Base-by-base conservation (phyloP, 2,329 filamentous ascomycete species). In the Calycina marina region DNA sequence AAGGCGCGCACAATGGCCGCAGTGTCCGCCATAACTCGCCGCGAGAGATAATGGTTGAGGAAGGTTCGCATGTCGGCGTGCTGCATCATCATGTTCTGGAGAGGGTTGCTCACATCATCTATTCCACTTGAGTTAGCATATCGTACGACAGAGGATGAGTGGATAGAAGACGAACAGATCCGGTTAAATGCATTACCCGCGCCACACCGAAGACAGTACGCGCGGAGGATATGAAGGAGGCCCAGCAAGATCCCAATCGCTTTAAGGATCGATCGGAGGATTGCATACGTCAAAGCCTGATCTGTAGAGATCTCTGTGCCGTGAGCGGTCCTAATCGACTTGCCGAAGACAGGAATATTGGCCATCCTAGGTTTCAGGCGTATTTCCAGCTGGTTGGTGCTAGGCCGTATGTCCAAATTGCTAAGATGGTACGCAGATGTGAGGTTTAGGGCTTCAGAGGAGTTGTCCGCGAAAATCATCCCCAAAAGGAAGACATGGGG, bases 401-500 rank as follows among this genome's bases (percentile, higher is more conserved):
- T 37, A 32, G 39, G 40, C 31, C 39, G 32, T 30, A 54, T 54
- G 32, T 49, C 29, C 25, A 54, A 40, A 25, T 37, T 30, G 27
- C 35, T 44, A 5, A 53, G 22, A 9, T 33, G 11, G 11, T 43
- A 14, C 5, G 39, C 37, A n/a, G 34, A 48, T 25, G 28, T 48
- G 14, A 53, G 41, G 34, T 29, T 47, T 4, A 30, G 34, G 9
- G 46, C 45, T 4, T 33, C 12, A 30, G 52, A 53, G 1, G 42
- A 44, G 29, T 37, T 30, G 31, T 52, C 34, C 12, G 39, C 32
- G 38, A 53, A 49, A 20, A 50, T 38, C 25, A 52, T 47, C 14
- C 48, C 44, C 6, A 56, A 35, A 18, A 58, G 44, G 31, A 49
- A 52, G 11, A 54, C 32, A 39, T 59, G 41, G 4, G 42, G 47